Percentiles rank a stretch among this genome's conserved stretches.
Evolutionary conservation across 140 eudicot species (phyloP).

Genomic region (Erigeron philadelphicus): DNA sequence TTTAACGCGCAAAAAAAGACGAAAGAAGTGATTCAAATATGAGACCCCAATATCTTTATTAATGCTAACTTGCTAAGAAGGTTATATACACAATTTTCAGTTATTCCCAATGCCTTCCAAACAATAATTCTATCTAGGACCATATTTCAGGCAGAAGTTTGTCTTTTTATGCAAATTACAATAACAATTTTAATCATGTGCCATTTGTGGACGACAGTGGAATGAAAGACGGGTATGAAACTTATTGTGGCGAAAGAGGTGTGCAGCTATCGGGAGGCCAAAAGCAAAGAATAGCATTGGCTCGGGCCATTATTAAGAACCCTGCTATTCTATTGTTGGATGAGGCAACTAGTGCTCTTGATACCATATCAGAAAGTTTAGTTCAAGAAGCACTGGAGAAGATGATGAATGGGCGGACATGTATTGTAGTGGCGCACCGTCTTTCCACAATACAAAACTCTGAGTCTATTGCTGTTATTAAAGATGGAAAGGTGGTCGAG

Average conservation of each 20-base stretch:
- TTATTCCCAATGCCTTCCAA: not conserved
- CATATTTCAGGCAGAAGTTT: not conserved
- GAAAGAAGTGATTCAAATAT: not conserved
- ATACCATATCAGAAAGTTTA: slow-evolving; percentile 43
- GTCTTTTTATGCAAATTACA: not conserved
- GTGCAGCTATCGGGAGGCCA: slow-evolving; percentile 54
- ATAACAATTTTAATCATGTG: not conserved
- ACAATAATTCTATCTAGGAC: not conserved
- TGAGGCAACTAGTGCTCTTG: slow-evolving; percentile 52
- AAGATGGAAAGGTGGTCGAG: slow-evolving; percentile 45
- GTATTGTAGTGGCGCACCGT: slow-evolving; percentile 48
- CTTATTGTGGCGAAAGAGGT: slow-evolving; percentile 49
- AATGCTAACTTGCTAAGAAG: no score
- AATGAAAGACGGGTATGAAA: slow-evolving; percentile 49
- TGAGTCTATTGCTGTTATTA: slow-evolving; percentile 36
- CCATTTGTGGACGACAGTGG: slow-evolving; percentile 30
- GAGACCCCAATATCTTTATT: not conserved
- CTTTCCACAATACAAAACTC: slow-evolving; percentile 47
- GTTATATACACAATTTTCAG: no score
- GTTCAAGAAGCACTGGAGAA: slow-evolving; percentile 52
- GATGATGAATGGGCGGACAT: slow-evolving; percentile 44
- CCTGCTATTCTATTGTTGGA: slow-evolving; percentile 43
- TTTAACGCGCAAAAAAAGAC: not conserved
- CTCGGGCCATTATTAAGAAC: slow-evolving; percentile 47
- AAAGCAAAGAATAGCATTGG: slow-evolving; percentile 47